Conservation (phyloP, 441 rosid genomes). For the Syzygium malaccense region DNA sequence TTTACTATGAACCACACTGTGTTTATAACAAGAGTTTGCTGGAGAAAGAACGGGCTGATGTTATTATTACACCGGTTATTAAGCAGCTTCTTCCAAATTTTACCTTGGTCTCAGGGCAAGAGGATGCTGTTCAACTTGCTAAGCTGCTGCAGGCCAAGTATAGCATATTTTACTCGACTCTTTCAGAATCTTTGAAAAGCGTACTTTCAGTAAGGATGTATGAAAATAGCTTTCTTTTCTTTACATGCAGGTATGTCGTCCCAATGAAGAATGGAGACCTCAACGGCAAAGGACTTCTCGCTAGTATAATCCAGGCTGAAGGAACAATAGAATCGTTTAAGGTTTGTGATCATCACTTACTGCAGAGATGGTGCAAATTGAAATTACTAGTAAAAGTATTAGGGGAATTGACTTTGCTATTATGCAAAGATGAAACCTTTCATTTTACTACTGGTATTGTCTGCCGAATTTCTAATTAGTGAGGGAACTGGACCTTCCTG, state of each 20-base stretch:
- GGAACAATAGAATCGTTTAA: conserved; percentile 83
- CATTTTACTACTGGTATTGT: neutral
- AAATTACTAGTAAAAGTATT: neutral
- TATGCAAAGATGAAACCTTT: neutral
- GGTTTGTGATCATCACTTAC: conserved; percentile 26
- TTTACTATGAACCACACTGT: conserved; percentile 90
- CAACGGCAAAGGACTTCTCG: conserved; percentile 62
- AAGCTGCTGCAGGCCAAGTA: conserved; percentile 72
- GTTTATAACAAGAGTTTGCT: conserved; percentile 47
- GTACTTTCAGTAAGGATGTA: neutral
- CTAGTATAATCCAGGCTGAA: conserved; percentile 41
- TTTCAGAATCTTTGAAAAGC: neutral
- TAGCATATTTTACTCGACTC: neutral
- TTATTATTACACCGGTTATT: conserved; percentile 80
- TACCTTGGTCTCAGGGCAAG: conserved; percentile 89
- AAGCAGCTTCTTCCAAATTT: conserved; percentile 88
- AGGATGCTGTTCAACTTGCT: conserved; percentile 84
- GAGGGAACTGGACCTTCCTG: neutral
- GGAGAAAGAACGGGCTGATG: conserved; percentile 62
- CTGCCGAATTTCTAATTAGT: neutral
- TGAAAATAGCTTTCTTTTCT: neutral
- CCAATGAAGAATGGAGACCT: conserved; percentile 89
- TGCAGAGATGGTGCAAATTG: neutral
- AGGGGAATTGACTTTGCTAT: neutral
- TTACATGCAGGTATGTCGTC: conserved; percentile 48